Percentiles rank a stretch among this genome's conserved stretches.
Conservation (phyloP, 2,329 filamentous ascomycete genomes). For the Myriosclerotinia duriaeana region DNA sequence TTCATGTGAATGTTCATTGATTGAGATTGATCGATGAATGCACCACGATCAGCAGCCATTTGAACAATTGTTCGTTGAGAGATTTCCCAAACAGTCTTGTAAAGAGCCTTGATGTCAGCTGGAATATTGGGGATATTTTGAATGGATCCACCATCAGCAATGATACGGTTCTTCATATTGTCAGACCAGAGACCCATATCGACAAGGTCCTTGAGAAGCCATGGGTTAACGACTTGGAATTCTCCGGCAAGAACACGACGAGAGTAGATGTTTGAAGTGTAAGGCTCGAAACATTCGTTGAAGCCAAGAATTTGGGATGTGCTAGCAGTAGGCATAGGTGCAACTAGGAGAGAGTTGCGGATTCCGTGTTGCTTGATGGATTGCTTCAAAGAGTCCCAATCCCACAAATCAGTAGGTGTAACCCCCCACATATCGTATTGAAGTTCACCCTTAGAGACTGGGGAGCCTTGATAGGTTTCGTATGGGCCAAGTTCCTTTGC, state of each 20-base stretch:
- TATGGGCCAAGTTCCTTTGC: slow-evolving; percentile 84
- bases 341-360: slow-evolving; percentile 91
- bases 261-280: slow-evolving; percentile 99
- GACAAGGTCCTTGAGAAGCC: slow-evolving; percentile 96
- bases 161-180: slow-evolving; percentile 99
- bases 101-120: slow-evolving; percentile 89
- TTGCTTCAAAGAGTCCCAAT: slow-evolving; percentile 86
- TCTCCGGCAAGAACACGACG: slow-evolving; percentile 96
- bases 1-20: slow-evolving; percentile 99
- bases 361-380: slow-evolving; percentile 91
- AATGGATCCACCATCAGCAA: slow-evolving; percentile 91
- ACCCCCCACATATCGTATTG: slow-evolving; percentile 99
- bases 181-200: slow-evolving; percentile 98
- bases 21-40: slow-evolving; percentile 98
- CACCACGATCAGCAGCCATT: slow-evolving; percentile 97
- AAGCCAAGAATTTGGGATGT: slow-evolving; percentile 98
- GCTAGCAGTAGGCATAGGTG: slow-evolving; percentile 96
- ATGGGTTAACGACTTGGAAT: slow-evolving; percentile 99
- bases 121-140: slow-evolving; percentile 98
- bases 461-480: slow-evolving; percentile 87
- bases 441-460: slow-evolving; percentile 90
- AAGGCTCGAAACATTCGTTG: slow-evolving; percentile 99
- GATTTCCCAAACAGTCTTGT: slow-evolving; percentile 99
- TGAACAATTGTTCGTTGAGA: slow-evolving; percentile 93
- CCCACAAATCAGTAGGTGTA: slow-evolving; percentile 91